Base-by-base conservation (phyloP, 192 early-diverging fungal genomes). In the Linderina pennispora region DNA sequence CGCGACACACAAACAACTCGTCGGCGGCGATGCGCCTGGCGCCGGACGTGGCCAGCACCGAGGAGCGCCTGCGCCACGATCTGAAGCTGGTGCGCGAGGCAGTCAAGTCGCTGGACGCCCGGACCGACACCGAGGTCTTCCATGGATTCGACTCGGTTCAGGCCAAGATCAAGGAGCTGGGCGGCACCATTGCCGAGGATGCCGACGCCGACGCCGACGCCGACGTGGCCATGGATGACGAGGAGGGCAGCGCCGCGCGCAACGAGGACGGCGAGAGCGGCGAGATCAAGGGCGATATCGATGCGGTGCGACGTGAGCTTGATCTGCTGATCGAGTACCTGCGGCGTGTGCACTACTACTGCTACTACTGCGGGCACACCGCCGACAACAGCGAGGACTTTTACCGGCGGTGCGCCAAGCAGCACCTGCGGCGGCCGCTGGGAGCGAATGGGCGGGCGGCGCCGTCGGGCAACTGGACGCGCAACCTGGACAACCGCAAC, bases 321-420 rank as follows among this genome's bases (percentile, higher is more conserved):
- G 96, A 98, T 57, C 46, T 94, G 45, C 74, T 80, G 43, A 78
- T 98, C 28, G 77, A 77, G 46, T 98, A 98, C 49, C 75, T 95
- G 20, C 83, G 91, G 36, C 77, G 81, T 21, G 91, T 94, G 6
- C 92, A 97, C 74, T 77, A 86, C 44, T 98, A 88, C 57, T 94
- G 94, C 78, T 97, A 95, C 77, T 98, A 98, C 78, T 90, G 85
- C 50, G 91, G 86, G 10, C 65, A 82, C 42, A 89, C 92, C 22
- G 82, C 84, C 36, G 84, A 87, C 46, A 84, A 74, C 53, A 51
- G 79, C 4, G 92, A 98, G 62, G 92, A 96, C 70, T 85, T 92
- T 67, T 48, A 57, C 32, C 83, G 92, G 48, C 83, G 86, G 44
- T 89, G 89, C 45, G 67, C 74, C 19, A 58, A 80, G 32, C 63